Conservation (phyloP, 2,329 filamentous ascomycete genomes). For the Incumbomyces lentus region DNA sequence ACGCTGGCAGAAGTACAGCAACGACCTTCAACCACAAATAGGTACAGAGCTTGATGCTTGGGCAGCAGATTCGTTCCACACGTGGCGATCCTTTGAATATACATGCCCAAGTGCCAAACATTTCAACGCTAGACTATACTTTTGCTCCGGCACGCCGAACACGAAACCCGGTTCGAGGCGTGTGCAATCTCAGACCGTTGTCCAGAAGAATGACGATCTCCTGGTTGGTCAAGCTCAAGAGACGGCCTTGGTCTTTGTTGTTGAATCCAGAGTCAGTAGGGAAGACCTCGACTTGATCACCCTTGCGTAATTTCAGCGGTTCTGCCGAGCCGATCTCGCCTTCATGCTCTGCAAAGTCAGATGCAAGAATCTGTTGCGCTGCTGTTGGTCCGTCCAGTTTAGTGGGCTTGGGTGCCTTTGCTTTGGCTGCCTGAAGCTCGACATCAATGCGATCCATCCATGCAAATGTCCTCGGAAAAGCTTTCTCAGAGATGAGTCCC, state of each 20-base stretch:
- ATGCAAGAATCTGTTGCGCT: slow-evolving; percentile 35
- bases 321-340: slow-evolving; percentile 41
- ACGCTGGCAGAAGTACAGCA: too few species aligned
- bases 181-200: slow-evolving; percentile 46
- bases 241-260: slow-evolving; percentile 48
- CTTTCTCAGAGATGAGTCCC: slow-evolving; percentile 40
- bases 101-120: too few species aligned
- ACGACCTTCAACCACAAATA: too few species aligned
- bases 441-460: slow-evolving; percentile 55
- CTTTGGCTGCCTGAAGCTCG: slow-evolving; percentile 35
- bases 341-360: slow-evolving; percentile 38
- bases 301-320: slow-evolving; percentile 43
- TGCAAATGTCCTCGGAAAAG: slow-evolving; percentile 51
- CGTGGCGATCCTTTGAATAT: too few species aligned
- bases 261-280: slow-evolving; percentile 52
- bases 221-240: slow-evolving; percentile 42
- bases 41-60: too few species aligned
- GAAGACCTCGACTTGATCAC: slow-evolving; percentile 47
- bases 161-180: slow-evolving; percentile 40
- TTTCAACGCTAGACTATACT: slow-evolving; percentile 3
- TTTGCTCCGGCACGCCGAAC: slow-evolving; percentile 13
- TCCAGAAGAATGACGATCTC: slow-evolving; percentile 51
- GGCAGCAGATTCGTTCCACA: too few species aligned
- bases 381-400: slow-evolving; percentile 47
- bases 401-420: slow-evolving; percentile 30